Base-by-base conservation (phyloP, 169 alveolate genomes). In the Ichthyophthirius multifiliis region DNA sequence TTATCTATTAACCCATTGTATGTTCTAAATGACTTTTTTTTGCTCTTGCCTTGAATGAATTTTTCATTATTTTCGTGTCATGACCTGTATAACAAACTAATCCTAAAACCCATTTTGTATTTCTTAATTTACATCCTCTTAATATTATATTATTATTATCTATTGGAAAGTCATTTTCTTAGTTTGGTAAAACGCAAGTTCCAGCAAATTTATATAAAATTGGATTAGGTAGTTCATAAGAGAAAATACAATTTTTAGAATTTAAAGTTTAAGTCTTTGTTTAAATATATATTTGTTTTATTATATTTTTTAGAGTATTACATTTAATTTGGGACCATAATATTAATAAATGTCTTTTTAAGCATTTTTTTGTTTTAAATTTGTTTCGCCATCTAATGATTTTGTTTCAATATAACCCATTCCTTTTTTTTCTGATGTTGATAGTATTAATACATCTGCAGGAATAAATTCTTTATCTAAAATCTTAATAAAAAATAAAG, bases 41-140 rank as follows among this genome's bases (percentile, higher is more conserved):
- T 20, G 82, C 55, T 48, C 82, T 47, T 12, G 86, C 86, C 9
- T 71, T 81, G 23, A 71, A 81, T 9, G 79, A 84, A 81, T 94
- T 94, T 89, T 85, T 91, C 96, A 92, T 92, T 12, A 94, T 89
- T 79, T 92, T 92, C 0, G 95, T 89, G 31, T 91, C 85, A 82
- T 88, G 95, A 6, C 98, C 98, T 3, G 98, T 76, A 64, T 92
- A 92, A 5, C 92, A 82, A 6, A 90, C 96, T 18, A 91, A 75
- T 13, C 98, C 98, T 75, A 81, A 82, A 15, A 92, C 77, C 75
- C 77, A 89, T 32, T 87, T 86, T 37, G 96, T 92, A 63, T 89
- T 90, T 83, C 90, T 86, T 34, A 94, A 74, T 44, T 77, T 83
- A 15, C 91, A 74, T 9, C 98, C 98, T 84, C 96, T 88, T 18